phyloP scores from a whole-genome alignment of 257 asterid genomes.

The Linaria vulgaris region DNA sequence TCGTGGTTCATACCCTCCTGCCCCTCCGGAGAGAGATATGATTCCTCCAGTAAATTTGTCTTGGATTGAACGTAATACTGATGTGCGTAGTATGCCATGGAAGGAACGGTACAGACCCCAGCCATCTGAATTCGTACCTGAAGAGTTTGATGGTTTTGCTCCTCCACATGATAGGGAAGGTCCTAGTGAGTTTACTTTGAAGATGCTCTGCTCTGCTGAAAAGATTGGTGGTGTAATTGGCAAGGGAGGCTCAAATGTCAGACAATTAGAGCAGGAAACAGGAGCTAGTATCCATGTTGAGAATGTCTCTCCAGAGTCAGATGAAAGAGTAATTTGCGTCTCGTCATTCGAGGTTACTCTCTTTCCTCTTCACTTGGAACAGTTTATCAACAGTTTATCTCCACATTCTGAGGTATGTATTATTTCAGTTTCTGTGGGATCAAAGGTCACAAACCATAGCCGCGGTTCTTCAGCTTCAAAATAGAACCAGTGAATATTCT shows the following conservation, averaged over 20 bases:
- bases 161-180: slow-evolving; percentile 46
- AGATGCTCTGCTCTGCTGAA: slow-evolving; percentile 67
- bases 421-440: slow-evolving; percentile 53
- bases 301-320: slow-evolving; percentile 45
- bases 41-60: slow-evolving; percentile 42
- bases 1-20: slow-evolving; percentile 49
- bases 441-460: slow-evolving; percentile 71
- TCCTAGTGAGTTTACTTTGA: slow-evolving; percentile 60
- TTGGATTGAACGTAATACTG: slow-evolving; percentile 49
- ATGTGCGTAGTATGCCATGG: slow-evolving; percentile 44
- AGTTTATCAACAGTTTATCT: slow-evolving; percentile 19
- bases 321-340: slow-evolving; percentile 71
- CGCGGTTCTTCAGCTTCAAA: slow-evolving; percentile 78
- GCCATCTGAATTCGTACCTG: slow-evolving; percentile 44
- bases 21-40: slow-evolving; percentile 47
- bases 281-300: slow-evolving; percentile 71
- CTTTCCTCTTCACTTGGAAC: slow-evolving; percentile 22
- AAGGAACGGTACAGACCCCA: slow-evolving; percentile 44
- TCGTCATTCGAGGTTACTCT: slow-evolving; percentile 65
- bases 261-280: slow-evolving; percentile 65
- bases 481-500: slow-evolving; percentile 56
- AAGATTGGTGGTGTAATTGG: slow-evolving; percentile 86
- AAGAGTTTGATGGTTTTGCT: slow-evolving; percentile 51
- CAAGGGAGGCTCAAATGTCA: slow-evolving; percentile 73
- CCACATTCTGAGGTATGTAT: slow-evolving; percentile 34